Percentiles rank a stretch among this genome's conserved stretches.
Evolutionary conservation across 2,329 filamentous ascomycete genomes (phyloP).

Genomic region (Magnaporthales sp.): DNA sequence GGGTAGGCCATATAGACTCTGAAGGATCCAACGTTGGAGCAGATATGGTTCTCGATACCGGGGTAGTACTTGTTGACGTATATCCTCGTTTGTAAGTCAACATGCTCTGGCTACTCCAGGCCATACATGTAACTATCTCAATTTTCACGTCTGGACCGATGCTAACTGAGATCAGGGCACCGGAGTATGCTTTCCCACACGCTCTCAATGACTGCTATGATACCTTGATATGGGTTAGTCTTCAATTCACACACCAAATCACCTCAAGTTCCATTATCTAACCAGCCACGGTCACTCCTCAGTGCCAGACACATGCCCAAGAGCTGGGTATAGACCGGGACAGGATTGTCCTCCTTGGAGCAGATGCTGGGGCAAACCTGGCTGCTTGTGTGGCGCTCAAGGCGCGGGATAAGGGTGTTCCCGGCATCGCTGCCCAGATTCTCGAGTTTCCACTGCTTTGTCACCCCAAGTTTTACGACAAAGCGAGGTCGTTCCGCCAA

Average conservation of each 20-base stretch:
- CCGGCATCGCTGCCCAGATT: constrained; percentile 23
- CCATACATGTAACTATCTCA: neutral
- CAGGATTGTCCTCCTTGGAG: constrained; percentile 35
- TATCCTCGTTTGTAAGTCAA: constrained; percentile 25
- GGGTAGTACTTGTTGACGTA: constrained; percentile 27
- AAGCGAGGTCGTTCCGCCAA: constrained; percentile 10
- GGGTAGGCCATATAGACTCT: constrained; percentile 1
- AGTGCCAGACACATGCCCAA: constrained; percentile 35
- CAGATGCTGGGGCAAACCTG: constrained; percentile 41
- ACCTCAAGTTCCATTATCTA: constrained; percentile 18
- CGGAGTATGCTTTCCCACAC: constrained; percentile 40
- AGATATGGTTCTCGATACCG: neutral
- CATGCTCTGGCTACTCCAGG: neutral
- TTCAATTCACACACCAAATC: neutral
- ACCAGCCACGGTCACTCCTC: constrained; percentile 15
- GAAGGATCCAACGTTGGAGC: neutral
- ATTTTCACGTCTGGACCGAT: neutral
- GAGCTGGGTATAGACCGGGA: constrained; percentile 25
- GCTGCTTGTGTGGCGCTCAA: constrained; percentile 19
- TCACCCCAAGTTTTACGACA: constrained; percentile 25
- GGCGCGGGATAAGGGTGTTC: constrained; percentile 21
- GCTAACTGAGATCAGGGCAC: constrained; percentile 27
- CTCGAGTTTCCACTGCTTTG: constrained; percentile 25
- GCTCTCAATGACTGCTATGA: constrained; percentile 42
- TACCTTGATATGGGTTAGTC: constrained; percentile 26